Conservation (phyloP, 2,329 filamentous ascomycete species). For the Aureobasidium sp. region DNA sequence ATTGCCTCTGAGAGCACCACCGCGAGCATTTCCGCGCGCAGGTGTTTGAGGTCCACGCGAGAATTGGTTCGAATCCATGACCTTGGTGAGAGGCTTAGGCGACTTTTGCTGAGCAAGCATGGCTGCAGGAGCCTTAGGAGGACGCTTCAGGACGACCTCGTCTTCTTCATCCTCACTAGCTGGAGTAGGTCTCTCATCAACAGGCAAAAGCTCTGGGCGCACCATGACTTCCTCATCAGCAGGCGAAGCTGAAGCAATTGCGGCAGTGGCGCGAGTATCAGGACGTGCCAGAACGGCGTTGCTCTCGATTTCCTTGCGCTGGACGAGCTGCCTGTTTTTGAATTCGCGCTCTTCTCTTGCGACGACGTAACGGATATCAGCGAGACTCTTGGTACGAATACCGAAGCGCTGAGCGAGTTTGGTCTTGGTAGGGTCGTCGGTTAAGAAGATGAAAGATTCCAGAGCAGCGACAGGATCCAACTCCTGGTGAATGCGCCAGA, state of each 20-base stretch:
- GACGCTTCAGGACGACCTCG: constrained; percentile 30
- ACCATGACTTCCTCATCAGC: not conserved
- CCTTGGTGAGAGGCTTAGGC: constrained; percentile 22
- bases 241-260: not conserved
- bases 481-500: constrained; percentile 58
- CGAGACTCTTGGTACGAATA: constrained; percentile 54
- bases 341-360: constrained; percentile 55
- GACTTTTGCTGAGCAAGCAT: constrained; percentile 32
- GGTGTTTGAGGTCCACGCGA: constrained; percentile 38
- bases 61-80: constrained; percentile 56
- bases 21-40: constrained; percentile 26
- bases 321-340: constrained; percentile 38
- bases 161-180: constrained; percentile 26
- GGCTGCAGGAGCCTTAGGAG: constrained; percentile 35
- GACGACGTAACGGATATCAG: constrained; percentile 55
- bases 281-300: constrained; percentile 13
- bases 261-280: not conserved
- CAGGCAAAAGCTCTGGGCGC: constrained; percentile 20
- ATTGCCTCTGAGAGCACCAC: constrained; percentile 28
- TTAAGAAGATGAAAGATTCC: constrained; percentile 58
- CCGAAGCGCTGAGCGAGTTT: constrained; percentile 54
- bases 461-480: constrained; percentile 51
- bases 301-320: constrained; percentile 25
- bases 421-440: constrained; percentile 53
- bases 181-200: constrained; percentile 21